Evolutionary conservation across 2,329 filamentous ascomycete species (phyloP).

Genomic region (Phyllosticta ampelicida): DNA sequence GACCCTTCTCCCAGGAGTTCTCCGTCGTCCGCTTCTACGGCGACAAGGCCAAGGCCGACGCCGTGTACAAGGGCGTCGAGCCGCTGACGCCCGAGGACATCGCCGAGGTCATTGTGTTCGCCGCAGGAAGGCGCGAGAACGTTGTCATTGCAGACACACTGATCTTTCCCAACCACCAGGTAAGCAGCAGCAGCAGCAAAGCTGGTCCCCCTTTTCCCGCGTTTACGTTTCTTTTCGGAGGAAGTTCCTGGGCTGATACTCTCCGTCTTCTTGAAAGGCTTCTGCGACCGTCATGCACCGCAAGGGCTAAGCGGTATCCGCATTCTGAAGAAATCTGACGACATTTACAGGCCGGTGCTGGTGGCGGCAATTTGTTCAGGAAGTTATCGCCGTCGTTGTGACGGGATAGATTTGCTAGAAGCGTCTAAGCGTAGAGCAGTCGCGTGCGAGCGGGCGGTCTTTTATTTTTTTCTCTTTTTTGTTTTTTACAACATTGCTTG

Average conservation of each 20-base stretch:
- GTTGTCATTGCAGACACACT: conserved; percentile 82
- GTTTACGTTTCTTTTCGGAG: background rate
- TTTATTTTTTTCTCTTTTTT: too few relatives aligned
- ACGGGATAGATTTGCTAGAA: background rate
- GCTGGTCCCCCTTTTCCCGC: background rate
- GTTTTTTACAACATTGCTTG: too few relatives aligned
- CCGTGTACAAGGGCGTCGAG: conserved; percentile 69
- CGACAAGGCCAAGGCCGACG: conserved; percentile 80
- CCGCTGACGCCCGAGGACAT: conserved; percentile 85
- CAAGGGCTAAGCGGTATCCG: conserved; percentile 4
- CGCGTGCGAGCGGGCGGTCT: background rate
- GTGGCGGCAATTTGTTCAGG: background rate
- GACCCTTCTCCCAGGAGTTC: conserved; percentile 48
- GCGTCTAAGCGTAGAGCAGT: background rate
- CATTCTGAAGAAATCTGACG: background rate
- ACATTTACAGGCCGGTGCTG: background rate
- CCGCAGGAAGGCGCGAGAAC: conserved; percentile 74
- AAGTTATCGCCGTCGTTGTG: background rate
- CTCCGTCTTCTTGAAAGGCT: background rate
- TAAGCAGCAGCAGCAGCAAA: conserved; percentile 29
- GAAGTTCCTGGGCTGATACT: background rate
- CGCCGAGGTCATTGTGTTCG: conserved; percentile 81
- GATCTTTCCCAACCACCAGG: conserved; percentile 84
- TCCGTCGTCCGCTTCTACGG: conserved; percentile 80
- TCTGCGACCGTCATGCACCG: conserved; percentile 7